Evolutionary conservation across 495 filamentous ascomycete species (phyloP), one percentile per base, ranked within the genome.

Genomic region (Aspergillus nidulans): DNA sequence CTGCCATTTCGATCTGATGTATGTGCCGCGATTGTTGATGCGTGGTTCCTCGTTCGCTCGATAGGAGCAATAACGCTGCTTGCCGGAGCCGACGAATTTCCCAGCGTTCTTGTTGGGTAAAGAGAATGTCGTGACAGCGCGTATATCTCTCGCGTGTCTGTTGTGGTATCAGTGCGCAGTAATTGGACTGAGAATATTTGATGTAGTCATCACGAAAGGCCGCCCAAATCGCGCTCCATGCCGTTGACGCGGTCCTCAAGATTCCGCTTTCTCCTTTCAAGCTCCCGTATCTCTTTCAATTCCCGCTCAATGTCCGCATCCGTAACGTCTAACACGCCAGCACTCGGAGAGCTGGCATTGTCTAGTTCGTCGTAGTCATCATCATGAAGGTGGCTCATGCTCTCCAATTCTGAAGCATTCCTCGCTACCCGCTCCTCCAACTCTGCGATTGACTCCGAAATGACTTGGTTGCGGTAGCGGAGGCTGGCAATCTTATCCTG

Each of bases 151-250:
- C n/a, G 40, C 19, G 16, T 53, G 19, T 4, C 8, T 1, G 40
- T 21, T 16, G 9, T 10, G 1, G 4, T 3, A 15, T 4, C 3
- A 2, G 19, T 12, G 8, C 15, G 15, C n/a, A n/a, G 13, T 3
- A 18, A n/a, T 16, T 39, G 15, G 18, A 15, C 32, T 30, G 43
- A 38, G 16, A 44, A 24, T 12, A 7, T 24, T 28, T 9, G n/a
- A 34, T 12, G 1, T 28, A 4, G 36, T 81, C 72, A 85, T 47
- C 79, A 65, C 51, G 79, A 60, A 7, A 95, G 63, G 0, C 85
- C 86, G 3, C 83, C 84, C 18, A 96, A 70, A 66, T 97, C 90
- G 55, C 79, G 82, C 55, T 92, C 91, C 79, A 97, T 88, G 3
- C 83, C 85, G 43, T 74, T 83, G 25, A 97, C 81, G 49, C 90